Conservation (phyloP, 306 rosid genomes). For the Cucurbita argyrosperma region DNA sequence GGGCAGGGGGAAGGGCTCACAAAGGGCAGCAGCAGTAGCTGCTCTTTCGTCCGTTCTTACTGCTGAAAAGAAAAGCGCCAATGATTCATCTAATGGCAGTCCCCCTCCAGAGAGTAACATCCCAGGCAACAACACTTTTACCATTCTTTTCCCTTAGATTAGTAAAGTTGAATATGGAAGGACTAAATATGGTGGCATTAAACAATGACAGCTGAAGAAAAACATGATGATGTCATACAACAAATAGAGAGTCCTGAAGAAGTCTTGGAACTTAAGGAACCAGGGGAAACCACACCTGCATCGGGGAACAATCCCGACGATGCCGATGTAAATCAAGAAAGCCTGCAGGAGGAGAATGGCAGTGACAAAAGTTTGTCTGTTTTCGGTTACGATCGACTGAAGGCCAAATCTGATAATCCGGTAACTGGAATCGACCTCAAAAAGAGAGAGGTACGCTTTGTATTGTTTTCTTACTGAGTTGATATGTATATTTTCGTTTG, state of each 20-base stretch:
- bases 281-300: slow-evolving; percentile 30
- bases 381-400: slow-evolving; percentile 75
- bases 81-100: slow-evolving; percentile 41
- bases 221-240: slow-evolving; percentile 36
- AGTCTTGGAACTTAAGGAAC: slow-evolving; percentile 44
- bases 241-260: slow-evolving; percentile 50
- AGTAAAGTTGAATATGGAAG: not conserved
- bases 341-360: slow-evolving; percentile 24
- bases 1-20: slow-evolving; percentile 60
- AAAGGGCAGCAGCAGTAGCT: slow-evolving; percentile 97
- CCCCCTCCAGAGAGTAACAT: slow-evolving; percentile 42
- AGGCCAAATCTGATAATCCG: slow-evolving; percentile 63
- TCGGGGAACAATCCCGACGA: slow-evolving; percentile 30
- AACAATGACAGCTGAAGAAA: slow-evolving; percentile 25
- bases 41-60: slow-evolving; percentile 89
- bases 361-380: slow-evolving; percentile 23
- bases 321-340: slow-evolving; percentile 47
- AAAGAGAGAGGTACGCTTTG: slow-evolving; percentile 66
- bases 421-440: slow-evolving; percentile 82
- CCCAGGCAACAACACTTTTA: slow-evolving; percentile 33
- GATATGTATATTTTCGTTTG: not conserved
- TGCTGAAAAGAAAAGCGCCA: slow-evolving; percentile 71
- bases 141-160: not conserved
- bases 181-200: not conserved
- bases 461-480: slow-evolving; percentile 7